Evolutionary conservation across 768 basidiomycete genomes (phyloP).

Genomic region (Trametes cubensis): DNA sequence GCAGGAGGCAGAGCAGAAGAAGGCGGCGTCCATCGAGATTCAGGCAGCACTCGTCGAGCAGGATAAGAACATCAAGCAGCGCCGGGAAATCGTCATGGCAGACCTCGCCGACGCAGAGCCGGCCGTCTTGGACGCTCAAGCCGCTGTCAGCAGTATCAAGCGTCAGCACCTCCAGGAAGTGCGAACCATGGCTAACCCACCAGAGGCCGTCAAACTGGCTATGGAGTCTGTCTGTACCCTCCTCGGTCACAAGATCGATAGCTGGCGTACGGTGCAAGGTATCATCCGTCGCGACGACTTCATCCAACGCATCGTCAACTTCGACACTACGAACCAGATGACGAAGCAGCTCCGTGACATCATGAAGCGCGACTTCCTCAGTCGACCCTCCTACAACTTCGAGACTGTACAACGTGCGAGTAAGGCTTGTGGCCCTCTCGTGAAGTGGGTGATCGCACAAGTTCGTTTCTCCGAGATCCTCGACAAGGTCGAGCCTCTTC

Average conservation of each 20-base stretch:
- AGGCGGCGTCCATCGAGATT: slow-evolving; percentile 93
- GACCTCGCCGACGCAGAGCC: slow-evolving; percentile 98
- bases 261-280: slow-evolving; percentile 93
- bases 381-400: slow-evolving; percentile 89
- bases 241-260: slow-evolving; percentile 95
- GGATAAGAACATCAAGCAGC: slow-evolving; percentile 85
- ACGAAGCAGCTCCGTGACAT: slow-evolving; percentile 83
- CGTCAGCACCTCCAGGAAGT: slow-evolving; percentile 96
- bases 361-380: slow-evolving; percentile 93
- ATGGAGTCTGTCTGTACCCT: slow-evolving; percentile 99
- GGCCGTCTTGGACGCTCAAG: slow-evolving; percentile 91
- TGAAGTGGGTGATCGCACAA: slow-evolving; percentile 98
- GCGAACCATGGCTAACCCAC: slow-evolving; percentile 96
- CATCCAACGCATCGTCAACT: slow-evolving; percentile 92
- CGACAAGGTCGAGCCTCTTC: slow-evolving; percentile 94
- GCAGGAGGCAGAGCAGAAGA: slow-evolving; percentile 98
- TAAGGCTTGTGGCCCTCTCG: slow-evolving; percentile 95
- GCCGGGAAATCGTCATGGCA: slow-evolving; percentile 85
- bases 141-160: slow-evolving; percentile 97
- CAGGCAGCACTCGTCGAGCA: slow-evolving; percentile 93
- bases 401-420: slow-evolving; percentile 94
- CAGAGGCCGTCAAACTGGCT: slow-evolving; percentile 94
- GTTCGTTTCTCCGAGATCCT: slow-evolving; percentile 96
- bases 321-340: slow-evolving; percentile 91
- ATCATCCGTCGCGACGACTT: slow-evolving; percentile 97